phyloP scores from a whole-genome alignment of 495 filamentous ascomycete genomes.

The Thermothielavioides terrestris region DNA sequence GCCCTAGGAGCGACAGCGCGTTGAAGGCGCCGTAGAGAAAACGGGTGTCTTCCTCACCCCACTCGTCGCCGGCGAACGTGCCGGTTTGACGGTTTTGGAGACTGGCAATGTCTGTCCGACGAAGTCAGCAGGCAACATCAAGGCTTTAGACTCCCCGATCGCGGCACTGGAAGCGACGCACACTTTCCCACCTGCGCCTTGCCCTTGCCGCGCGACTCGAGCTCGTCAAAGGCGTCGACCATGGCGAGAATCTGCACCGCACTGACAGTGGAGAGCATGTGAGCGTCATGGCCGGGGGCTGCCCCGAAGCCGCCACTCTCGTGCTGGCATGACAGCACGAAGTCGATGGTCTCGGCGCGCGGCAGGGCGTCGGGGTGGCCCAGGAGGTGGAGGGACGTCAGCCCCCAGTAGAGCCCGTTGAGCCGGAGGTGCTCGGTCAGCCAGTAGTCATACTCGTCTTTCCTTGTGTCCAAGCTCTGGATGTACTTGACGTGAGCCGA shows the following conservation, averaged over 20 bases:
- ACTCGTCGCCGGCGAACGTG: constrained; percentile 86
- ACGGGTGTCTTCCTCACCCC: constrained; percentile 91
- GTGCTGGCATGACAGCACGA: constrained; percentile 84
- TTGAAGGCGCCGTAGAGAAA: constrained; percentile 87
- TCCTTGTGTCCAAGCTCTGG: constrained; percentile 80
- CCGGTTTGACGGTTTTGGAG: constrained; percentile 76
- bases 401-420: constrained; percentile 93
- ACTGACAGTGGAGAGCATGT: constrained; percentile 90
- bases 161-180: constrained; percentile 33
- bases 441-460: constrained; percentile 94
- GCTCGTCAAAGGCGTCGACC: constrained; percentile 72
- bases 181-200: constrained; percentile 64
- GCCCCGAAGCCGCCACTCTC: constrained; percentile 87
- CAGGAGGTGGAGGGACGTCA: constrained; percentile 80
- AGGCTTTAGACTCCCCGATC: too few relatives aligned
- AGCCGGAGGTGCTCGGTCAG: constrained; percentile 91
- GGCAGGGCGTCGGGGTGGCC: constrained; percentile 71
- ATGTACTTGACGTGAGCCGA: constrained; percentile 89
- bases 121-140: constrained; percentile 11
- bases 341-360: constrained; percentile 73
- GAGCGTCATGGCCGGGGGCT: constrained; percentile 86
- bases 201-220: constrained; percentile 62
- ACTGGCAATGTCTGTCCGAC: constrained; percentile 59
- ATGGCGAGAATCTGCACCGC: constrained; percentile 84
- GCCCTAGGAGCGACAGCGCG: constrained; percentile 69